Conservation (phyloP, 768 basidiomycete genomes). For the Tulasnella sp. region DNA sequence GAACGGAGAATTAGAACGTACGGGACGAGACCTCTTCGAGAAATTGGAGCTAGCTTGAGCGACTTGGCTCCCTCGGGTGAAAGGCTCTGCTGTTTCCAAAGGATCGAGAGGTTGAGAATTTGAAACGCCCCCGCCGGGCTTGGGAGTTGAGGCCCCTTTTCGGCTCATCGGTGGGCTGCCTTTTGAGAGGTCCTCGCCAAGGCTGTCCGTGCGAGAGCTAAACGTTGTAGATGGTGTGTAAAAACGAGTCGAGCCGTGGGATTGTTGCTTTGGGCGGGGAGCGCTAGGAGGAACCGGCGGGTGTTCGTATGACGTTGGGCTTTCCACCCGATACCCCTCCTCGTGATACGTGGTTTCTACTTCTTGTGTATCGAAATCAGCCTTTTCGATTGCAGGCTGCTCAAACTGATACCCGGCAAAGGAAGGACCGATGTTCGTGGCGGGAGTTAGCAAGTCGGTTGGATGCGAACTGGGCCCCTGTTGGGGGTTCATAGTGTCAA, state of each 20-base stretch:
- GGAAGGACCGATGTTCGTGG: not conserved
- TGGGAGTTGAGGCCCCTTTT: not conserved
- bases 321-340: not conserved
- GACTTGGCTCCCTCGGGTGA: not conserved
- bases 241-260: not conserved
- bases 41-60: not conserved
- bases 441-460: not conserved
- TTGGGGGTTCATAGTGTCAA: not conserved
- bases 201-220: not conserved
- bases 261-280: not conserved
- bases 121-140: not conserved
- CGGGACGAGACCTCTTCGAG: not conserved
- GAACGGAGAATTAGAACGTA: not conserved
- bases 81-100: not conserved
- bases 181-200: not conserved
- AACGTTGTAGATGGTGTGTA: not conserved
- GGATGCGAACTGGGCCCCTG: not conserved
- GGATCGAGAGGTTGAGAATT: not conserved
- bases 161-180: not conserved
- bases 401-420: no score
- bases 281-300: not conserved
- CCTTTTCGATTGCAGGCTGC: not conserved
- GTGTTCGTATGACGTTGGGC: not conserved
- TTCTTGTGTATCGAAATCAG: not conserved
- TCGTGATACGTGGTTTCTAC: not conserved